Evolutionary conservation across 208 protist species (phyloP).

Genomic region (Wallacemonas sp.): DNA sequence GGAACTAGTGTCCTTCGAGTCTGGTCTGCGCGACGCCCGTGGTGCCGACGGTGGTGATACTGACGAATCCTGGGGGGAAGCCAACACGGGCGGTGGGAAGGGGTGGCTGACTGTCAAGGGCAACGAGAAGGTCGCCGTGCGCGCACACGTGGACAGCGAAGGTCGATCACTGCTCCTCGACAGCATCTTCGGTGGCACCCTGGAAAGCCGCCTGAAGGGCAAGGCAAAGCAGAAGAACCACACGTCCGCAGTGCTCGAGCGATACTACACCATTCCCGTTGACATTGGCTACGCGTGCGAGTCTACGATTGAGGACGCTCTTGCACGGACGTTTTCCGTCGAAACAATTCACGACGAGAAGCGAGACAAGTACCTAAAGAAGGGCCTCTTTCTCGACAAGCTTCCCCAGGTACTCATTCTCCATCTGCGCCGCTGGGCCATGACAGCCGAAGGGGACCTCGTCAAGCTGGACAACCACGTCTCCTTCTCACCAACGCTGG

Average conservation of each 20-base stretch:
- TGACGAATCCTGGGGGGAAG: too few relatives aligned
- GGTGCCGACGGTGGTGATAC: too few relatives aligned
- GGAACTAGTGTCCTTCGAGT: constrained; percentile 52
- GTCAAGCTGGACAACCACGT: constrained; percentile 87
- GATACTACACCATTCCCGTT: constrained; percentile 64
- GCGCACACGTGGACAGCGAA: constrained; percentile 43
- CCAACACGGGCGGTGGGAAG: constrained; percentile 20
- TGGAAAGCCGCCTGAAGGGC: constrained; percentile 74
- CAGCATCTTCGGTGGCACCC: constrained; percentile 60
- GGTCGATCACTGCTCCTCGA: constrained; percentile 53
- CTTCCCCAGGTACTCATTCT: constrained; percentile 72
- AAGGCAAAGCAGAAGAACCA: constrained; percentile 49
- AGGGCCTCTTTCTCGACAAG: constrained; percentile 48
- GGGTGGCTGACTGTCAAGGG: constrained; percentile 76
- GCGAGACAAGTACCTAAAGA: constrained; percentile 56
- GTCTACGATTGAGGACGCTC: constrained; percentile 67
- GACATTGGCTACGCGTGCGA: constrained; percentile 62
- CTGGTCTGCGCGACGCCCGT: background rate
- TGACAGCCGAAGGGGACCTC: constrained; percentile 80
- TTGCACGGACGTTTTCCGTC: constrained; percentile 57
- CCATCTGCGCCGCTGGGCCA: constrained; percentile 78
- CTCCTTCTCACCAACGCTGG: constrained; percentile 42
- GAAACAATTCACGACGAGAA: constrained; percentile 66
- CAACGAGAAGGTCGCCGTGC: constrained; percentile 54
- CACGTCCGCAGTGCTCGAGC: constrained; percentile 66